A percentile compares a stretch with the other conserved stretches of the same genome.
These are phyloP conservation scores for Kwoniella botswanensis DNA, from an alignment of 768 basidiomycete species.

Conservation along the genomic window DNA sequence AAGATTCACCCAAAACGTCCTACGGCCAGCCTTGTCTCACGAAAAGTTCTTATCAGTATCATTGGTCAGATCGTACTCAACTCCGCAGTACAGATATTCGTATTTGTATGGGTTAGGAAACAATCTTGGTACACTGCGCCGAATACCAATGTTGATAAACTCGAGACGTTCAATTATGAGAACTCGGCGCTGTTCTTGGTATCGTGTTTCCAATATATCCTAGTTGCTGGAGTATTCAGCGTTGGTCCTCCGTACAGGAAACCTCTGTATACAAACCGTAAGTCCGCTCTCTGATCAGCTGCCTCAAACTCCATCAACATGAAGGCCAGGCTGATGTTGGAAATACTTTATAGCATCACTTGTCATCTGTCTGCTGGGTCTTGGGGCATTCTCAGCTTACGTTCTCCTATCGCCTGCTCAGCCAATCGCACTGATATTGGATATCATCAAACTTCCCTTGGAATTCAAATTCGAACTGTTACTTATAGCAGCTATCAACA, in stretches of 20 bases:
- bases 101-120: constrained; percentile 82
- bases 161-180: constrained; percentile 86
- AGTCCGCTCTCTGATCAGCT: constrained; percentile 37
- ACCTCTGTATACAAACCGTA: constrained; percentile 93
- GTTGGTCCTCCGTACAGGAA: constrained; percentile 97
- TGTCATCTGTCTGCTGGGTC: constrained; percentile 72
- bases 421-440: constrained; percentile 67
- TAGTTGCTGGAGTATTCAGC: constrained; percentile 95
- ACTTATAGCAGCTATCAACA: constrained; percentile 70
- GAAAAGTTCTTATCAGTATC: constrained; percentile 90
- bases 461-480: constrained; percentile 74
- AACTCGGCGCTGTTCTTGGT: constrained; percentile 90
- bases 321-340: background rate
- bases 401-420: constrained; percentile 75
- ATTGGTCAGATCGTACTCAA: constrained; percentile 90
- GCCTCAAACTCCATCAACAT: too few species aligned
- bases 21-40: constrained; percentile 93
- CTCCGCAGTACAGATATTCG: constrained; percentile 79
- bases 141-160: constrained; percentile 67
- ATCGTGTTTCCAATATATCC: constrained; percentile 97
- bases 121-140: constrained; percentile 89
- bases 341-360: constrained; percentile 67
- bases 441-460: constrained; percentile 75
- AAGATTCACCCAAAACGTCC: constrained; percentile 86
- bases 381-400: constrained; percentile 75